These are phyloP conservation scores for Coniochaeta hoffmannii DNA, from an alignment of 2,329 filamentous ascomycete species.

Conservation along the genomic window DNA sequence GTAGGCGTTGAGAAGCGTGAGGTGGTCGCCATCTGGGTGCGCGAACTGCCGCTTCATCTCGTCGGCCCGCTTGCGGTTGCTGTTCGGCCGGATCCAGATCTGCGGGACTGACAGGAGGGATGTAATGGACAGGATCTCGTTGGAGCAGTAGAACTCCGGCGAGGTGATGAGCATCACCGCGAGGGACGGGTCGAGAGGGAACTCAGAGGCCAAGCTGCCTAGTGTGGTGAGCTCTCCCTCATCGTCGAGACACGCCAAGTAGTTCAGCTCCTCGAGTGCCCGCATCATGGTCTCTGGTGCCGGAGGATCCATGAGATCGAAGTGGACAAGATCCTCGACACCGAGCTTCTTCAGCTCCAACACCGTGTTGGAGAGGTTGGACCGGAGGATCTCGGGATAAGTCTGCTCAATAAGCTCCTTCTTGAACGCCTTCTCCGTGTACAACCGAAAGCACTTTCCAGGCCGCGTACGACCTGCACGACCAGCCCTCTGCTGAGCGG, in stretches of 20 bases:
- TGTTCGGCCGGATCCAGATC: slow-evolving; percentile 82
- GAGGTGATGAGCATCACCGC: slow-evolving; percentile 98
- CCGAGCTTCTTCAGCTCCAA: slow-evolving; percentile 96
- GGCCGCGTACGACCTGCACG: slow-evolving; percentile 98
- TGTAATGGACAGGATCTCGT: slow-evolving; percentile 94
- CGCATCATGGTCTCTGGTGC: slow-evolving; percentile 98
- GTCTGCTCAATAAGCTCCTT: slow-evolving; percentile 97
- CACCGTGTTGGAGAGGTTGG: slow-evolving; percentile 90
- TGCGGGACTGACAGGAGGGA: slow-evolving; percentile 91
- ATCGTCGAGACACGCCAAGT: slow-evolving; percentile 91
- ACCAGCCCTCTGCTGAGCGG: slow-evolving; percentile 93
- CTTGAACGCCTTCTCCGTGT: slow-evolving; percentile 94
- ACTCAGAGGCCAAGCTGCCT: slow-evolving; percentile 84
- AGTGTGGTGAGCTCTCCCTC: slow-evolving; percentile 87
- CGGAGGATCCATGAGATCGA: slow-evolving; percentile 97
- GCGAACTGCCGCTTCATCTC: slow-evolving; percentile 96
- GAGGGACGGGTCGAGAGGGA: slow-evolving; percentile 86
- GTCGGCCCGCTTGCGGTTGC: slow-evolving; percentile 82
- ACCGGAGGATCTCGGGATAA: slow-evolving; percentile 90
- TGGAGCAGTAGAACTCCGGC: slow-evolving; percentile 97
- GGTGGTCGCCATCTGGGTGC: slow-evolving; percentile 87
- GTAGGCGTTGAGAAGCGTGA: slow-evolving; percentile 95
- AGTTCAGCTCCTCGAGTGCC: slow-evolving; percentile 94
- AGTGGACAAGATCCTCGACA: slow-evolving; percentile 91
- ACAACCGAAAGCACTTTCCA: slow-evolving; percentile 95